Conservation (phyloP, 345 rosid species). For the Eucalyptus coolabah region DNA sequence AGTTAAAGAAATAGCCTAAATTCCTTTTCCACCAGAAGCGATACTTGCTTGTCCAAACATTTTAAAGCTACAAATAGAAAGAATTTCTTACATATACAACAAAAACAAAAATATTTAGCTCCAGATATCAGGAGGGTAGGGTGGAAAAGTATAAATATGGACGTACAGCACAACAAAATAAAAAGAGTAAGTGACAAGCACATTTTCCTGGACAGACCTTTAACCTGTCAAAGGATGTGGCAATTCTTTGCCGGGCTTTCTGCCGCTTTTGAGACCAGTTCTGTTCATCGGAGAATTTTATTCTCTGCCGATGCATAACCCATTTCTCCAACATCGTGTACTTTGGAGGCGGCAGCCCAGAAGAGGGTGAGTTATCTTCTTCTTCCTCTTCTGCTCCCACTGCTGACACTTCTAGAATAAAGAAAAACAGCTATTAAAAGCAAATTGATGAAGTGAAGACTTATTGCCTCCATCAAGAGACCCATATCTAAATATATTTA, state of each 20-base stretch:
- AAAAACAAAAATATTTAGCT: not conserved
- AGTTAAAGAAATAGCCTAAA: not conserved
- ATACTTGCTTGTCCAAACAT: not conserved
- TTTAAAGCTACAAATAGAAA: not conserved
- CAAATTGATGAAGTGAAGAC: not conserved
- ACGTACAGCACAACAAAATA: not conserved
- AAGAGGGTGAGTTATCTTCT: constrained; percentile 32
- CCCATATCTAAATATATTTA: not conserved
- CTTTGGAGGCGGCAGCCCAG: constrained; percentile 37
- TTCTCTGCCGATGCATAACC: constrained; percentile 60
- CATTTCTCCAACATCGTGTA: constrained; percentile 79
- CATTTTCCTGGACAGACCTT: constrained; percentile 34
- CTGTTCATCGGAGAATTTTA: constrained; percentile 39
- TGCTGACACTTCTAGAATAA: not conserved
- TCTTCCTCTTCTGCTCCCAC: constrained; percentile 28
- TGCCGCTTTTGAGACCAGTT: constrained; percentile 55
- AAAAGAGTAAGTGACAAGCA: not conserved
- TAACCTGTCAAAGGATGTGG: constrained; percentile 44
- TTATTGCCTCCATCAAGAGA: not conserved
- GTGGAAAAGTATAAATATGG: not conserved
- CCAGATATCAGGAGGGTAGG: not conserved
- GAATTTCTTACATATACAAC: not conserved
- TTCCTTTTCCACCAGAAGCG: not conserved
- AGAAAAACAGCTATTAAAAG: not conserved
- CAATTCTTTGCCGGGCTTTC: constrained; percentile 49